Conservation (phyloP, 2,329 filamentous ascomycete genomes). For the Emergomyces africanus region DNA sequence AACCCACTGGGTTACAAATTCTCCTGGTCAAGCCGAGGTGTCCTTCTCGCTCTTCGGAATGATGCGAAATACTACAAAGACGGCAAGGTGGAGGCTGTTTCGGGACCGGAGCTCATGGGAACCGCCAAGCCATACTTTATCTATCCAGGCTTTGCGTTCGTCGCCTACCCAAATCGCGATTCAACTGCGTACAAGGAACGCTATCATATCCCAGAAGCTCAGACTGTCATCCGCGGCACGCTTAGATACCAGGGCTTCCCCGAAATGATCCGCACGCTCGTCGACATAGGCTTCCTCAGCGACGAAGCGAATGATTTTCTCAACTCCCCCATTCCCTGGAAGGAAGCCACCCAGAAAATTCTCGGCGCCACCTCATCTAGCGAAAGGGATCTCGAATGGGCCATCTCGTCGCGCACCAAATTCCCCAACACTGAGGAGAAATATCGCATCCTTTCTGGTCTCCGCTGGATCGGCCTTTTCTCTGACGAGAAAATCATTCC, state of each 20-base stretch:
- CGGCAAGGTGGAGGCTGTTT: slow-evolving; percentile 58
- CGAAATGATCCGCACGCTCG: slow-evolving; percentile 73
- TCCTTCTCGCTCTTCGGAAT: slow-evolving; percentile 77
- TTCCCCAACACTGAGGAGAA: slow-evolving; percentile 59
- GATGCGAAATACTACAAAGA: slow-evolving; percentile 71
- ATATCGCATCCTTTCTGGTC: slow-evolving; percentile 54
- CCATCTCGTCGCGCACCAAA: slow-evolving; percentile 61
- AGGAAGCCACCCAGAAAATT: slow-evolving; percentile 68
- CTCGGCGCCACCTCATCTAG: slow-evolving; percentile 53
- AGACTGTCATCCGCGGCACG: slow-evolving; percentile 75
- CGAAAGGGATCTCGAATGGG: slow-evolving; percentile 57
- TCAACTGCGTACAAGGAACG: slow-evolving; percentile 76
- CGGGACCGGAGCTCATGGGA: slow-evolving; percentile 62
- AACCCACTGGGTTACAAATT: slow-evolving; percentile 95
- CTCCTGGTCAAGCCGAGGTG: slow-evolving; percentile 67
- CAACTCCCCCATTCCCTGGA: slow-evolving; percentile 61
- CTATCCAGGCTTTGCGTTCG: slow-evolving; percentile 78
- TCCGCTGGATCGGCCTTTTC: slow-evolving; percentile 59
- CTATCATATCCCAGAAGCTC: slow-evolving; percentile 81
- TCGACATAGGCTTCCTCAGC: slow-evolving; percentile 78
- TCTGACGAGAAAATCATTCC: slow-evolving; percentile 57
- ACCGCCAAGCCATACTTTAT: slow-evolving; percentile 82
- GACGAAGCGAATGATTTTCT: slow-evolving; percentile 55
- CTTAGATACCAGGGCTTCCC: slow-evolving; percentile 84
- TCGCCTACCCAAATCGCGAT: slow-evolving; percentile 89